A percentile compares a stretch with the other conserved stretches of the same genome.
These are phyloP conservation scores for Sechiopsis laciniata DNA, from an alignment of 306 rosid genomes.

Conservation along the genomic window DNA sequence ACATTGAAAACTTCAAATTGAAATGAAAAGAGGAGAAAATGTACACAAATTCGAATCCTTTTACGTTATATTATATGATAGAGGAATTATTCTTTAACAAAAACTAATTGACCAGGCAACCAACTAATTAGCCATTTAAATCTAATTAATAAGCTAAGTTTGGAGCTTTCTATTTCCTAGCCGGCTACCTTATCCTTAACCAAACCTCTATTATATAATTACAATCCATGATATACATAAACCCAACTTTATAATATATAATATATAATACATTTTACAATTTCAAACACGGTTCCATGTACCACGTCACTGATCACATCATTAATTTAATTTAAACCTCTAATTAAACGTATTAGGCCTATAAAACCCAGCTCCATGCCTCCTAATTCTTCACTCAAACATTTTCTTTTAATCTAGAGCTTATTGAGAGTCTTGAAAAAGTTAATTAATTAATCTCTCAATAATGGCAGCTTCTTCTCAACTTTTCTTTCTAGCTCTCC, in stretches of 20 bases:
- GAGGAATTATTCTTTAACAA: not conserved
- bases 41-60: too few species aligned
- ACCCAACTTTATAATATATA: not conserved
- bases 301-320: not conserved
- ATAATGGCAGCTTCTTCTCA: constrained; percentile 27
- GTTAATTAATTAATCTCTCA: not conserved
- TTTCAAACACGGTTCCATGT: not conserved
- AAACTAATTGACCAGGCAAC: constrained; percentile 5
- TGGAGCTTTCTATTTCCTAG: constrained; percentile 4
- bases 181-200: constrained; percentile 3
- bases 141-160: not conserved
- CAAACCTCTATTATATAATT: not conserved
- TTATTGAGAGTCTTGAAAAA: too few species aligned
- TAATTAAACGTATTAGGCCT: not conserved
- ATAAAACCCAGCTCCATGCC: not conserved
- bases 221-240: too few species aligned
- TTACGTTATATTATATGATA: too few species aligned
- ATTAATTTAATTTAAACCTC: not conserved
- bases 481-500: constrained; percentile 4
- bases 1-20: too few species aligned
- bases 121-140: not conserved
- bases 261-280: not conserved
- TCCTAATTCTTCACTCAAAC: not conserved
- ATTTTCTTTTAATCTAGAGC: too few species aligned
- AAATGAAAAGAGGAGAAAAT: too few species aligned